Evolutionary conservation across 1,284 basidiomycete genomes (phyloP).

Genomic region (Cryptococcus sp.): DNA sequence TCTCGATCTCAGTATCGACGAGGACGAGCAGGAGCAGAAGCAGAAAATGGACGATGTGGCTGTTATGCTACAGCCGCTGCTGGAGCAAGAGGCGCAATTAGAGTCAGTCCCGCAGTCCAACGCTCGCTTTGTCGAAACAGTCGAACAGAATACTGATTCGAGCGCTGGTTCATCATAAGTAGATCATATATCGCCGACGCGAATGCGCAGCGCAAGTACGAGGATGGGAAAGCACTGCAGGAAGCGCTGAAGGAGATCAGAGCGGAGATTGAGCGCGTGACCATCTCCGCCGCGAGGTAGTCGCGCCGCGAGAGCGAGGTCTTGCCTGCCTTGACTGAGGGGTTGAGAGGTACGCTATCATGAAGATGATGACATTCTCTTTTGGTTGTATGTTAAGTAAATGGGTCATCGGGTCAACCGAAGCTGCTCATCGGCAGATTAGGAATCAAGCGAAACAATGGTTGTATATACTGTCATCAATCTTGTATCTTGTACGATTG

Average conservation of each 20-base stretch:
- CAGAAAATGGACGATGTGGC: constrained; percentile 63
- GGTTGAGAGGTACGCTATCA: too few relatives aligned
- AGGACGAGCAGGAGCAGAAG: constrained; percentile 1
- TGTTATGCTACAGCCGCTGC: constrained; percentile 71
- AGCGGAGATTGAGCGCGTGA: constrained; percentile 64
- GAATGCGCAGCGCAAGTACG: constrained; percentile 79
- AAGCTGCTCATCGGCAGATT: too few relatives aligned
- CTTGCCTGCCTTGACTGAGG: too few relatives aligned
- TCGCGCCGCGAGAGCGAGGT: too few relatives aligned
- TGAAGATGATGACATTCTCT: too few relatives aligned
- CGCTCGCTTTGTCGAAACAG: neutral
- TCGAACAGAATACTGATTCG: neutral
- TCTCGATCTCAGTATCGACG: neutral
- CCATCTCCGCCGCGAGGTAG: too few relatives aligned
- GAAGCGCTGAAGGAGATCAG: constrained; percentile 75
- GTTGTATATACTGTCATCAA: too few relatives aligned
- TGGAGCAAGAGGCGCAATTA: constrained; percentile 86
- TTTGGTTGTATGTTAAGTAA: too few relatives aligned
- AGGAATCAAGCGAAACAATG: too few relatives aligned
- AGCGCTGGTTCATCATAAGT: constrained; percentile 17
- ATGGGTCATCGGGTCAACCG: too few relatives aligned
- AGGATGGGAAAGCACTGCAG: constrained; percentile 78
- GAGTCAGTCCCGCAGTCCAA: constrained; percentile 56
- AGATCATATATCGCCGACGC: constrained; percentile 65
- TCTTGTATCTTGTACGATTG: too few relatives aligned